Evolutionary conservation across 2,329 filamentous ascomycete genomes (phyloP).

Genomic region (Xylaria sp.): DNA sequence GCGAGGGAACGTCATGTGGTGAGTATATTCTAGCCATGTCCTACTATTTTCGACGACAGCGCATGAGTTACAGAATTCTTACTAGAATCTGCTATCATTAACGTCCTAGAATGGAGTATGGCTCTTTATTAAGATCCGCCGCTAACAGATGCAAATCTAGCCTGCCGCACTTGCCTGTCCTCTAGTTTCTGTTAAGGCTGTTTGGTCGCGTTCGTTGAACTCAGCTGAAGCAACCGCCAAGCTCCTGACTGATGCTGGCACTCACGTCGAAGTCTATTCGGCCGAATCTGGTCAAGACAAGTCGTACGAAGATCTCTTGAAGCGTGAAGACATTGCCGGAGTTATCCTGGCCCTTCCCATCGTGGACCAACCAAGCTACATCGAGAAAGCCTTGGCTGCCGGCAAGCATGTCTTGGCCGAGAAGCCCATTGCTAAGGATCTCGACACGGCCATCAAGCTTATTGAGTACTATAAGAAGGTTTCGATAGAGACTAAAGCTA

Average conservation of each 20-base stretch:
- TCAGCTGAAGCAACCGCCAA: constrained; percentile 57
- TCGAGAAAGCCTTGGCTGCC: constrained; percentile 67
- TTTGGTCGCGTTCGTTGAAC: constrained; percentile 64
- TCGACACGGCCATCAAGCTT: constrained; percentile 56
- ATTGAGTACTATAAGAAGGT: constrained; percentile 52
- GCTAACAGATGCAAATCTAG: constrained; percentile 41
- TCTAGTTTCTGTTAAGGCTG: constrained; percentile 61
- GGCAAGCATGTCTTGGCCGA: constrained; percentile 77
- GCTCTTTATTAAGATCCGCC: constrained; percentile 5
- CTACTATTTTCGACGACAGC: neutral
- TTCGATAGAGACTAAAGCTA: constrained; percentile 49
- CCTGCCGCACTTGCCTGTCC: constrained; percentile 62
- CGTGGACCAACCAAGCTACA: constrained; percentile 65
- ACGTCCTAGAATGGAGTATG: neutral
- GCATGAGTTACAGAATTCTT: neutral
- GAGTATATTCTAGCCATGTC: constrained; percentile 34
- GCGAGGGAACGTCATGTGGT: constrained; percentile 64
- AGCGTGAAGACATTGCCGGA: constrained; percentile 56
- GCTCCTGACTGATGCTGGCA: constrained; percentile 42
- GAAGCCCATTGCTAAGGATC: constrained; percentile 73
- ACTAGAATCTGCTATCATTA: neutral
- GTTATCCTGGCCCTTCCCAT: constrained; percentile 66
- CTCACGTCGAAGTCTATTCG: constrained; percentile 46
- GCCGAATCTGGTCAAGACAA: constrained; percentile 49
- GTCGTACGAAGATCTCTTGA: constrained; percentile 56